Base-by-base conservation (phyloP, 306 rosid species). In the Fragaria nilgerrensis region DNA sequence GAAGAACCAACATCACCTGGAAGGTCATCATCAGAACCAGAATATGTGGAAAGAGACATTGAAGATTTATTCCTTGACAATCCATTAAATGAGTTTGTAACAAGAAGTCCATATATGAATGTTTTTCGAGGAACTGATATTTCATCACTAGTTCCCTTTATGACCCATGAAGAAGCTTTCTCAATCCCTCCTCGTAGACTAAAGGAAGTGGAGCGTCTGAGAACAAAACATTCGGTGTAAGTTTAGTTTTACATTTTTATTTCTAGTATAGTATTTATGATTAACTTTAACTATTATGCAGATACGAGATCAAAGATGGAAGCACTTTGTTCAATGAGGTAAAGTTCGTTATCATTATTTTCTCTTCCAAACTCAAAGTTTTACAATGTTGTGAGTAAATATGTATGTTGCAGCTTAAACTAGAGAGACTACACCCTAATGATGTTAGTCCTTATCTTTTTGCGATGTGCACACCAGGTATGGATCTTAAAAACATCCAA, bases 171-270 rank as follows among this genome's bases (percentile, higher is more conserved):
- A 25, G 48, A 76, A 66, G 77, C 72, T 12, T 48, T 83, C 9
- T 68, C 66, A 36, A 72, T 39, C 29, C 85, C 72, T 23, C 12
- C 52, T 37, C 87, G 78, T 36, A 86, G 79, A 53, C n/a, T 88
- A 72, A 93, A 93, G 75, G 17, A 52, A 59, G 87, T 36, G 13
- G 74, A 83, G 53, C 90, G 97, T 25, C 79, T 93, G 53, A 80
- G 87, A 52, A 93, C 96, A 0, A 85, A 82, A 68, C 96, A 88
- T 11, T 27, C 44, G 27, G 96, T 86, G 98, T 93, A 90, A 88
- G 97, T 86, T 17, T 32, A 14, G 10, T 5, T 56, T 56, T 20
- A 59, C 22, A 37, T 37, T 4, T 11, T 32, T 39, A 12, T 10
- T 7, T 7, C 1, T 2, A 12, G 41, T 23, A 59, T 59, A 3